These are phyloP conservation scores for Trichophaea hybrida DNA, from an alignment of 2,329 filamentous ascomycete genomes.

Conservation along the genomic window DNA sequence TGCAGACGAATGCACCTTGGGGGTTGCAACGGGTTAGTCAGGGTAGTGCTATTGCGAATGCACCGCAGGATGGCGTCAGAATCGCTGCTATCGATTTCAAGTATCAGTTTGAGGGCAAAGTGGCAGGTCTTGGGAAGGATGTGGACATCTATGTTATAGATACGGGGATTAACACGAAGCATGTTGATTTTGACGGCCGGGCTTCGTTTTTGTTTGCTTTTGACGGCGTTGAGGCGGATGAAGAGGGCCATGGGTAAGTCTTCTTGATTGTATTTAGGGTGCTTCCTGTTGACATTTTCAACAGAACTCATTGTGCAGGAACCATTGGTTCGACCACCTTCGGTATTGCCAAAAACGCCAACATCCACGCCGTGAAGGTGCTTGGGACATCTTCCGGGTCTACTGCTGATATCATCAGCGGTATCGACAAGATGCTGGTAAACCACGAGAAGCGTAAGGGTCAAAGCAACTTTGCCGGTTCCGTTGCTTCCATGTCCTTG, in stretches of 20 bases:
- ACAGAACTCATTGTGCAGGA: conserved; percentile 24
- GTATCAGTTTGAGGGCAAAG: conserved; percentile 30
- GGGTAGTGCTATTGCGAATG: conserved; percentile 23
- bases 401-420: conserved; percentile 31
- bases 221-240: conserved; percentile 36
- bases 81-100: conserved; percentile 30
- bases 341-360: conserved; percentile 37
- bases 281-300: conserved; percentile 33
- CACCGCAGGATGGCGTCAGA: conserved; percentile 15
- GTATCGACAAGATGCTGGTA: conserved; percentile 33
- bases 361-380: conserved; percentile 37
- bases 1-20: conserved; percentile 24
- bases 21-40: conserved; percentile 29
- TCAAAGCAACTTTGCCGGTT: conserved; percentile 27
- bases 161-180: conserved; percentile 31
- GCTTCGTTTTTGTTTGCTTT: conserved; percentile 22
- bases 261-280: conserved; percentile 24
- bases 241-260: conserved; percentile 36
- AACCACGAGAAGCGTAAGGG: conserved; percentile 34
- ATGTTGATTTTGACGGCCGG: conserved; percentile 27
- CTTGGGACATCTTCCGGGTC: conserved; percentile 29
- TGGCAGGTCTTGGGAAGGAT: conserved; percentile 29
- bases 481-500: conserved; percentile 46
- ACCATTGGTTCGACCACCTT: conserved; percentile 29
- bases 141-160: conserved; percentile 38